Base-by-base conservation (phyloP, 2,329 filamentous ascomycete species). In the Hypoxylon sp. region DNA sequence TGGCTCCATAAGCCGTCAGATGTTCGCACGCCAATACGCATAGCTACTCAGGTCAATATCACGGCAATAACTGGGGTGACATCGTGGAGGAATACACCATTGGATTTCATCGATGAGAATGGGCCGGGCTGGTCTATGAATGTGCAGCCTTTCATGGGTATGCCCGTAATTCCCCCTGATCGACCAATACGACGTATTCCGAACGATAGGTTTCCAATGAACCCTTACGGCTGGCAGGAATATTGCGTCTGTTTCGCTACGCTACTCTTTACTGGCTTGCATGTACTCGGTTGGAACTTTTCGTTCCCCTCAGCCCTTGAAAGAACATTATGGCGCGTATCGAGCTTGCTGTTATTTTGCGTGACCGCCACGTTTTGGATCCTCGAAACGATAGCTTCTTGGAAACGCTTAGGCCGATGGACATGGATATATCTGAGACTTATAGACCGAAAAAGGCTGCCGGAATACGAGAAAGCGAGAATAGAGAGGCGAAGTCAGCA, bases 1-100 rank as follows among this genome's bases (percentile, higher is more conserved):
- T 51, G 48, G 48, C 16, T 51, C 5, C 30, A 51, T 14, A 51
- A 51, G n/a, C 48, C 48, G 16, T 21, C 16, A 4, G 48, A 51
- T 16, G 48, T 51, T 14, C 48, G 19, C 41, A 45, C 41, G 3
- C 19, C 41, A 23, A 3, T 45, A 23, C 41, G 41, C 11, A 45
- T 45, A 45, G 4, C 19, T 23, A 23, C 21, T 25, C 41, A 45
- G 7, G 11, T 12, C 12, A 25, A 45, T 21, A 45, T 45, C 9
- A 45, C 41, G 9, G 9, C 41, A 25, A 45, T 45, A 25, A 25
- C 41, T 8, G 41, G 41, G 3, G 41, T 3, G 41, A 45, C 16
- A 25, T 14, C 41, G 21, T 45, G 41, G 41, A 23, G 9, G 41
- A 45, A 45, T 25, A 45, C 41, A 12, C 41, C 21, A 25, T 12